Evolutionary conservation across 2,329 filamentous ascomycete genomes (phyloP).

Genomic region (Cladobotryum mycophilum): DNA sequence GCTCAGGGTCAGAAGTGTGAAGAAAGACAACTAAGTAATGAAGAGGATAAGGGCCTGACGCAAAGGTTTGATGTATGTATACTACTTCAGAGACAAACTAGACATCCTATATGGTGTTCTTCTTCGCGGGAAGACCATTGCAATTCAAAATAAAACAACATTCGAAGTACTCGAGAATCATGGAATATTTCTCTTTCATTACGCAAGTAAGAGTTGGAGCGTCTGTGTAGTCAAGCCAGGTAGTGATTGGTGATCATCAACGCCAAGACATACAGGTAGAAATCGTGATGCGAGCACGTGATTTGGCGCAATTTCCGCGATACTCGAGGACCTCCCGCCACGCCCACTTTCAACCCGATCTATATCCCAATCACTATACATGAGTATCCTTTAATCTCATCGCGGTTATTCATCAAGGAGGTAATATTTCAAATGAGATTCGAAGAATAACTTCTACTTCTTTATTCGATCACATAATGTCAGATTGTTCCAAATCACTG

Average conservation of each 20-base stretch:
- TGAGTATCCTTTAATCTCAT: too few species aligned
- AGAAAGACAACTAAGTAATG: background rate
- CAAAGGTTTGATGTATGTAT: constrained; percentile 6
- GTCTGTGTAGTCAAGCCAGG: background rate
- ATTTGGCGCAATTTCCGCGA: constrained; percentile 32
- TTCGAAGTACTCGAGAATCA: too few species aligned
- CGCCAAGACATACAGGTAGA: background rate
- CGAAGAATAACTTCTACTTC: too few species aligned
- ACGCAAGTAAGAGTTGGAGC: too few species aligned
- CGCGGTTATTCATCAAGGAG: too few species aligned
- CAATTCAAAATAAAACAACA: background rate
- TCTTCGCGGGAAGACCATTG: constrained; percentile 1
- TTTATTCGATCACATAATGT: background rate
- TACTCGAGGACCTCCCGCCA: background rate
- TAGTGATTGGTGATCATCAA: background rate
- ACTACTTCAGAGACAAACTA: constrained; percentile 9
- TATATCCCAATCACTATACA: too few species aligned
- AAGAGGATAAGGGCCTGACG: background rate
- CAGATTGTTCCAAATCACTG: background rate
- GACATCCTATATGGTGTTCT: constrained; percentile 3
- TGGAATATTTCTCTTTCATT: too few species aligned
- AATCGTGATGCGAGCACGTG: constrained; percentile 24
- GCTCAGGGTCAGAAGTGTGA: background rate
- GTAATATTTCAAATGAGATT: too few species aligned
- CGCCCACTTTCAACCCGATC: too few species aligned